phyloP scores from a whole-genome alignment of 768 basidiomycete genomes.

The Agaricus subrufescens region DNA sequence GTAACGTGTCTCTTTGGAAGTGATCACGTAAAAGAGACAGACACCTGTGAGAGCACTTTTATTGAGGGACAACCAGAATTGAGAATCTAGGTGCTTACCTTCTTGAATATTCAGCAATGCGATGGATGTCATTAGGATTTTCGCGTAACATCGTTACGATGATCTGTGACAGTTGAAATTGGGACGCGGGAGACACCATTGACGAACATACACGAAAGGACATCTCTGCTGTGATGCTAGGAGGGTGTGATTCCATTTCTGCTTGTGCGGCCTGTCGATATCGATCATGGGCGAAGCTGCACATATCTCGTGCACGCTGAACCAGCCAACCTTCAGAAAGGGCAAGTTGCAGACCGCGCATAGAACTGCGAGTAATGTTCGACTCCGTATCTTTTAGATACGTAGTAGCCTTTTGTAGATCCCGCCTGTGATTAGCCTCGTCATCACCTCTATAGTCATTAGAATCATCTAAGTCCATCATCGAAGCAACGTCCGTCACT shows the following conservation, averaged over 20 bases:
- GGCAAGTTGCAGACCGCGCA: constrained; percentile 64
- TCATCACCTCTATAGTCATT: constrained; percentile 48
- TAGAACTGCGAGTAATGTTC: constrained; percentile 48
- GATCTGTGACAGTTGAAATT: constrained; percentile 36
- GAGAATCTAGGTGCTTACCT: constrained; percentile 28
- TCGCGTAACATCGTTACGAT: constrained; percentile 70
- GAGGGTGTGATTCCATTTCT: constrained; percentile 48
- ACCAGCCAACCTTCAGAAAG: constrained; percentile 72
- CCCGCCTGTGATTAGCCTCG: constrained; percentile 47
- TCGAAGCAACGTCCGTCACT: constrained; percentile 64
- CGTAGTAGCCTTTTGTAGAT: constrained; percentile 46
- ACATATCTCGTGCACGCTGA: constrained; percentile 70
- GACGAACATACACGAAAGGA: constrained; percentile 50
- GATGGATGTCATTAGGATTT: constrained; percentile 55
- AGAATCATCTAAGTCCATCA: constrained; percentile 72
- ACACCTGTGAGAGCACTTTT: constrained; percentile 36
- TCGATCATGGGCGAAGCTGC: constrained; percentile 69
- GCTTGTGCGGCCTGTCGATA: constrained; percentile 70
- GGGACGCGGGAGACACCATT: not conserved
- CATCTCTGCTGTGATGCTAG: constrained; percentile 56
- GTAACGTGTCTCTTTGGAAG: constrained; percentile 53
- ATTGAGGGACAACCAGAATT: not conserved
- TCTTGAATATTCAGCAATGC: constrained; percentile 67
- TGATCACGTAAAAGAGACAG: constrained; percentile 56
- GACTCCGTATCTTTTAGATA: constrained; percentile 39